Base-by-base conservation (phyloP, 495 filamentous ascomycete genomes). In the Penicillium fimorum region DNA sequence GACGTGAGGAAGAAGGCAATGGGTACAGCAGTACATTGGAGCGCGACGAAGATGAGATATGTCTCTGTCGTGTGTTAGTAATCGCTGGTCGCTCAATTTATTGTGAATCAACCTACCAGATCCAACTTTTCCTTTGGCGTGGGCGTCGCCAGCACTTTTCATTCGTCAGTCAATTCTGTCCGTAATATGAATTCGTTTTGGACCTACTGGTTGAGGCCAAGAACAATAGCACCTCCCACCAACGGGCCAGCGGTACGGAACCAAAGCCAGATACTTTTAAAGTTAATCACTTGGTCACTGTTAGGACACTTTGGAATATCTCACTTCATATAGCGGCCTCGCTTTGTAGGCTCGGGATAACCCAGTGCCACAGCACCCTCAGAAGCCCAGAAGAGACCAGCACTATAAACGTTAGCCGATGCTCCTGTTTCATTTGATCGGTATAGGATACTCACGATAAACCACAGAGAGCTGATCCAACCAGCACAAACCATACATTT, bases 371-470 rank as follows among this genome's bases (percentile, higher is more conserved):
- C 83, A 8, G 84, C 84, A 18, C 80, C 82, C 64, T 87, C 84
- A 15, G 82, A 78, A 42, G 78, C 78, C 85, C 84, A 87, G 67
- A 87, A 87, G 0, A 86, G 72, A 35, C 84, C 83, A 2, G 84
- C 85, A 0, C 68, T 70, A 4, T 30, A 22, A 5, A 53, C 0
- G 5, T 50, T 32, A 37, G 20, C 58, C 9, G 49, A 43, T 27
- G 20, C 12, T 1, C 10, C 8, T 54, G 18, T n/a, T 27, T 0
- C 22, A 41, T 3, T 35, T 27, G 20, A n/a, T 9, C 13, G 0
- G 9, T 51, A n/a, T 17, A n/a, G 24, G 7, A 42, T 43, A 66
- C 67, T 62, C 49, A 71, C 67, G 80, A 82, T 54, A 88, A 67
- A 22, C 85, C 85, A 64, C 84, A 87, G 25, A 82, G 69, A 17